Conservation (phyloP, 768 basidiomycete genomes). For the Cubamyces lactineus region DNA sequence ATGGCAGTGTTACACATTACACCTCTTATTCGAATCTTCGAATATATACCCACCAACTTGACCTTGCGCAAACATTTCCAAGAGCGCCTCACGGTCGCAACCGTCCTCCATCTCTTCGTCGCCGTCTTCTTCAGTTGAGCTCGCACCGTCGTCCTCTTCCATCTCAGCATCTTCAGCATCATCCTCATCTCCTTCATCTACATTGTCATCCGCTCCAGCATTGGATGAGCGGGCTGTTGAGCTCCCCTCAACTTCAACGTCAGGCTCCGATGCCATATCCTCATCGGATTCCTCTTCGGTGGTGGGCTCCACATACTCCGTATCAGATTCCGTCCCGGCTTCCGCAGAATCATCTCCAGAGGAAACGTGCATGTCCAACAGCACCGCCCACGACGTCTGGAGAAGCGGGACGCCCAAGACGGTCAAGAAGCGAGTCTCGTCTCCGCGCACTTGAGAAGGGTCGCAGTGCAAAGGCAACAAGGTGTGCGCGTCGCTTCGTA, state of each 20-base stretch:
- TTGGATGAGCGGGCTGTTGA: neutral
- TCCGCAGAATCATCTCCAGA: neutral
- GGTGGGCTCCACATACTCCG: too few relatives aligned
- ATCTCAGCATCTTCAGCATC: neutral
- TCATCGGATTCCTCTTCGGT: too few relatives aligned
- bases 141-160: neutral
- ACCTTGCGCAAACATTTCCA: neutral
- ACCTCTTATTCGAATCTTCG: too few relatives aligned
- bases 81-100: neutral
- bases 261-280: too few relatives aligned
- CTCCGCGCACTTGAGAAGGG: neutral
- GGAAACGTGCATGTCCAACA: neutral
- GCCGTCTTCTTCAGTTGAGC: neutral
- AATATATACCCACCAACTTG: neutral
- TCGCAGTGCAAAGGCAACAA: neutral
- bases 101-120: neutral
- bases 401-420: neutral
- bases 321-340: neutral
- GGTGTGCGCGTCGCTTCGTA: neutral
- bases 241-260: too few relatives aligned
- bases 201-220: too few relatives aligned
- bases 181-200: neutral
- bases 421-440: neutral
- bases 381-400: slow-evolving; percentile 4
- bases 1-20: too few relatives aligned